Base-by-base conservation (phyloP, 345 rosid genomes). In the Eucalyptus camaldulensis region DNA sequence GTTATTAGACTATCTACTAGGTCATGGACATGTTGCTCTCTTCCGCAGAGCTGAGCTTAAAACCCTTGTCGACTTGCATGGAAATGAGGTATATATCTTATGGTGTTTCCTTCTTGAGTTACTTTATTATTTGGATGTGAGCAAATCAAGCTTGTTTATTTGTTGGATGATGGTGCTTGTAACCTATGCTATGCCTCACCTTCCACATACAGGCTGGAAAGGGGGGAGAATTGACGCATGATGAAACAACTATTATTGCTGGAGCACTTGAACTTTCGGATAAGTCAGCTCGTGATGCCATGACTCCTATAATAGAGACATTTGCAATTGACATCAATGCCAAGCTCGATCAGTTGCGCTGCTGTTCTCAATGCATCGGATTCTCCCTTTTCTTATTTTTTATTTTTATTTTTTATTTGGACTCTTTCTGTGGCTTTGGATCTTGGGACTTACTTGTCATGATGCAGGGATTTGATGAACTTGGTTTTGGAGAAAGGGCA, bases 11-110 rank as follows among this genome's bases (percentile, higher is more conserved):
- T 94, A 22, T 91, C 94, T 98, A 29, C 93, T 98, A 91, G 99
- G 99, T 47, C 97, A 96, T 89, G 95, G 96, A 87, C 99, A 92
- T 90, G 97, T 93, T 60, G 99, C 99, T 45, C 98, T 97, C 65
- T 97, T 98, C 76, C 98, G 99, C 91, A 95, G 99, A 94, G 99
- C 99, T 89, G 99, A 98, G 95, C 92, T 98, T 93, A 98, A 98
- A 95, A 97, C 99, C 49, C 99, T 98, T 88, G 99, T 98, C 65
- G 85, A 95, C 91, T 89, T 98, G 85, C 99, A 98, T 89, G 99
- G 99, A 27, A 98, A 98, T 49, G 99, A 97, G 98, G 99, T 97
- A 87, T 62, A 93, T 93, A 76, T 85, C 45, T 58, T 13, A 29
- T 15, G 40, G 16, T 62, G 80, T 86, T 31, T 86, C 86, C 80